phyloP scores from a whole-genome alignment of 1,284 basidiomycete genomes.

The Trametes polyzona region DNA sequence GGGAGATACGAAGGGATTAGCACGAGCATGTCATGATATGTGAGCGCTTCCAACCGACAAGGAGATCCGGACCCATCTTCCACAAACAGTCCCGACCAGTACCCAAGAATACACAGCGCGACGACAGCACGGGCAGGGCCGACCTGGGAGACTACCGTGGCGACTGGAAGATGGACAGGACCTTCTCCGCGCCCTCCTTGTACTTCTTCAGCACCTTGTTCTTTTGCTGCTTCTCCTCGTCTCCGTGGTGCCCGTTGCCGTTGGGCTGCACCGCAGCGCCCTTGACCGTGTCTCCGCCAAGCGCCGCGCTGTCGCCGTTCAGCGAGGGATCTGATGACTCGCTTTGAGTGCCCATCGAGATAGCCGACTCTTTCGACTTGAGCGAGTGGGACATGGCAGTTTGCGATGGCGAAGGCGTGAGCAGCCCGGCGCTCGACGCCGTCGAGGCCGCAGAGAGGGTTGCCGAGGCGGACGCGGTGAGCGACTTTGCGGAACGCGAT shows the following conservation, averaged over 20 bases:
- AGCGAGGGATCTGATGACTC: constrained; percentile 72
- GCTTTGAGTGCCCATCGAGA: constrained; percentile 68
- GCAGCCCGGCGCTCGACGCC: constrained; percentile 49
- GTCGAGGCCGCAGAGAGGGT: constrained; percentile 50
- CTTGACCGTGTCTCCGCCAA: constrained; percentile 27
- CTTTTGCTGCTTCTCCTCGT: constrained; percentile 54
- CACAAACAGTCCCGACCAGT: neutral
- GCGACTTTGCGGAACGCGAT: constrained; percentile 53
- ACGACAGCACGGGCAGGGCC: neutral
- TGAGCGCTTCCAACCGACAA: neutral
- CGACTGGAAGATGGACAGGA: constrained; percentile 75
- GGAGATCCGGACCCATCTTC: constrained; percentile 1
- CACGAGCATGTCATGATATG: constrained; percentile 25
- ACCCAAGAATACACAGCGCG: too few relatives aligned
- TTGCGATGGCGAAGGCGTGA: constrained; percentile 63
- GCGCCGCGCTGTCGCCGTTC: constrained; percentile 47
- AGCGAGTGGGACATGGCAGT: constrained; percentile 63
- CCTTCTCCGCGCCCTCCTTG: constrained; percentile 81
- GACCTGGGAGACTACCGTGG: constrained; percentile 39
- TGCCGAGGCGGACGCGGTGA: constrained; percentile 49
- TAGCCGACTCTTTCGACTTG: constrained; percentile 76
- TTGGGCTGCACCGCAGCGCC: constrained; percentile 35
- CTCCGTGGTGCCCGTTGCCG: constrained; percentile 25
- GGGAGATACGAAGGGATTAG: constrained; percentile 11
- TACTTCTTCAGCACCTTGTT: constrained; percentile 80